Percentiles rank a stretch among this genome's conserved stretches.
Conservation (phyloP, 768 basidiomycete species). For the Serendipita indica region DNA sequence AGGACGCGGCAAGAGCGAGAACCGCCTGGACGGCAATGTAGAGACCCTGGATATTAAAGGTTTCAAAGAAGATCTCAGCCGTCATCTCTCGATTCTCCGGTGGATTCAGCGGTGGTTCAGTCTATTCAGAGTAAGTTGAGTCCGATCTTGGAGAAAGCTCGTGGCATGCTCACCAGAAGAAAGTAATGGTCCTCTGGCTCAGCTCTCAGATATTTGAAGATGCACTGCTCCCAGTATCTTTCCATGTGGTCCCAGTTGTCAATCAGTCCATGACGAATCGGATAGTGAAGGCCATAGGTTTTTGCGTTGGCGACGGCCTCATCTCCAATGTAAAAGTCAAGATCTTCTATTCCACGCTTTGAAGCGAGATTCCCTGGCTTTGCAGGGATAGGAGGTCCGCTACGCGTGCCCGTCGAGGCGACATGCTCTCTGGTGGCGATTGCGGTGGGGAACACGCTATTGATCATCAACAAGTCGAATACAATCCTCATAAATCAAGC, state of each 20-base stretch:
- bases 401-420: conserved; percentile 39
- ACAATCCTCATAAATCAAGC: conserved; percentile 21
- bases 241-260: conserved; percentile 99
- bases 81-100: conserved; percentile 99
- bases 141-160: background rate
- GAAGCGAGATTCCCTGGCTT: conserved; percentile 88
- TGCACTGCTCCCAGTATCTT: conserved; percentile 97
- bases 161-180: conserved; percentile 52
- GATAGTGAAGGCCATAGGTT: conserved; percentile 92
- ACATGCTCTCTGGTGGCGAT: conserved; percentile 75
- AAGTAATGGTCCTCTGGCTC: conserved; percentile 99
- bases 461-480: conserved; percentile 9
- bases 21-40: conserved; percentile 99
- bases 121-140: conserved; percentile 32
- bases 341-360: conserved; percentile 94
- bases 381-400: conserved; percentile 62
- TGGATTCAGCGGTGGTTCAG: conserved; percentile 96
- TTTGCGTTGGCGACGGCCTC: conserved; percentile 93
- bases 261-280: conserved; percentile 93
- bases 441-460: conserved; percentile 91
- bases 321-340: conserved; percentile 99
- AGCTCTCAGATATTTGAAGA: conserved; percentile 97
- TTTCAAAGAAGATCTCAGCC: conserved; percentile 99
- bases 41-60: conserved; percentile 96
- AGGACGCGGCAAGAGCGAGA: conserved; percentile 91